phyloP scores from a whole-genome alignment of 2,329 filamentous ascomycete genomes.

The Fusarium sp. region DNA sequence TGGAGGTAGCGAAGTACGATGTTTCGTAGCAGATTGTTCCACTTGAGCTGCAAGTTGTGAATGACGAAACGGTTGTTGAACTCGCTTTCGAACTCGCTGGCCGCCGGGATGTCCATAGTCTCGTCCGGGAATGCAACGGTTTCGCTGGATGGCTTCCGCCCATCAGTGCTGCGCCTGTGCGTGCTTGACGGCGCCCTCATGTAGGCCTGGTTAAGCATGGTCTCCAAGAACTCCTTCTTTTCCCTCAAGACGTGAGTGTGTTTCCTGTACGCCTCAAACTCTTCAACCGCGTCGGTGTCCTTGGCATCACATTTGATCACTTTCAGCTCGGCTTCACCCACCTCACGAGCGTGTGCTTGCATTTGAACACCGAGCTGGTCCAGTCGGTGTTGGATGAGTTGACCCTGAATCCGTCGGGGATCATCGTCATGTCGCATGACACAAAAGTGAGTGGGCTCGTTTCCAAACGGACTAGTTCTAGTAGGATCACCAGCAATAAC shows the following conservation, averaged over 20 bases:
- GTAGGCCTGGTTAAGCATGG: slow-evolving; percentile 65
- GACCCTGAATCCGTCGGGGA: slow-evolving; percentile 86
- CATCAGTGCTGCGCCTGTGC: slow-evolving; percentile 41
- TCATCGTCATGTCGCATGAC: slow-evolving; percentile 94
- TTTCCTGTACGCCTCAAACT: slow-evolving; percentile 70
- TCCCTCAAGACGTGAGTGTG: slow-evolving; percentile 68
- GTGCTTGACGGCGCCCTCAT: slow-evolving; percentile 50
- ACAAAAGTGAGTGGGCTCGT: slow-evolving; percentile 93
- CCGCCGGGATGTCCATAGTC: slow-evolving; percentile 74
- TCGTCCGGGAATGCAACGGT: slow-evolving; percentile 66
- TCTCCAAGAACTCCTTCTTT: slow-evolving; percentile 69
- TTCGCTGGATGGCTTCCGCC: slow-evolving; percentile 49
- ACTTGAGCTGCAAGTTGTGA: slow-evolving; percentile 97
- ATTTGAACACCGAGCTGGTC: slow-evolving; percentile 84
- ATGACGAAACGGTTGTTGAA: slow-evolving; percentile 99
- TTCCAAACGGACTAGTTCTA: slow-evolving; percentile 88
- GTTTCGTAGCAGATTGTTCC: slow-evolving; percentile 96
- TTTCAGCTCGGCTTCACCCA: slow-evolving; percentile 81
- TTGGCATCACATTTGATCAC: slow-evolving; percentile 63
- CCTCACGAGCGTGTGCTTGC: slow-evolving; percentile 75
- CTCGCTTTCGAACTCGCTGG: slow-evolving; percentile 88
- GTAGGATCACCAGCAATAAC: slow-evolving; percentile 83
- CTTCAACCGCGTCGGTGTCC: slow-evolving; percentile 63
- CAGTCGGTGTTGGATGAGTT: slow-evolving; percentile 85
- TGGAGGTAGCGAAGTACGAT: slow-evolving; percentile 98